Evolutionary conservation across 441 rosid species (phyloP).

Genomic region (Populus hybrid): DNA sequence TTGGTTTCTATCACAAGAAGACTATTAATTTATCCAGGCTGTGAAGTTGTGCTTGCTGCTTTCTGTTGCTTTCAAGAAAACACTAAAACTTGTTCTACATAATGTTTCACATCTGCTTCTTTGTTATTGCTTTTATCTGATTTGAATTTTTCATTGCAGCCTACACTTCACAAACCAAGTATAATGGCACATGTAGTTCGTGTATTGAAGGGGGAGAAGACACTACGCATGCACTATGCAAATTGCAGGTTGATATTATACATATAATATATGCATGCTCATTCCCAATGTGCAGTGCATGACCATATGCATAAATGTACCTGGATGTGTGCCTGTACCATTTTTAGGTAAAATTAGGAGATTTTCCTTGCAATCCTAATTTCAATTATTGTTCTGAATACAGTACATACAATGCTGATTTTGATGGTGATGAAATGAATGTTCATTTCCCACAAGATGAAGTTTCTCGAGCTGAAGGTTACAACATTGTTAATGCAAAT

Average conservation of each 20-base stretch:
- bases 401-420: conserved; percentile 99
- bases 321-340: not conserved
- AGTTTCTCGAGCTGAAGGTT: conserved; percentile 98
- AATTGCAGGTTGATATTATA: conserved; percentile 81
- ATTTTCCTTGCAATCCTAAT: not conserved
- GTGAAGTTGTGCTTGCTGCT: not conserved
- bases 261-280: not conserved
- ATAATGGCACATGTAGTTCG: conserved; percentile 98
- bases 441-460: conserved; percentile 99
- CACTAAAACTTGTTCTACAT: not conserved
- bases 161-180: conserved; percentile 99
- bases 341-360: not conserved
- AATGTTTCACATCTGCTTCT: not conserved
- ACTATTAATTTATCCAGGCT: no score
- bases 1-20: not conserved
- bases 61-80: not conserved
- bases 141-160: conserved; percentile 49
- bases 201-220: conserved; percentile 90
- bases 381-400: conserved; percentile 20
- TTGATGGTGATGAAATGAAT: conserved; percentile 99
- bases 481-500: conserved; percentile 98
- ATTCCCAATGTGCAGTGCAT: not conserved
- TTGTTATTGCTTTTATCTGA: conserved; percentile 20
- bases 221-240: conserved; percentile 99
- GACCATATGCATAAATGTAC: not conserved